Percentiles rank a stretch among this genome's conserved stretches.
phyloP scores from a whole-genome alignment of 257 asterid genomes.

The Solanum tarijense region DNA sequence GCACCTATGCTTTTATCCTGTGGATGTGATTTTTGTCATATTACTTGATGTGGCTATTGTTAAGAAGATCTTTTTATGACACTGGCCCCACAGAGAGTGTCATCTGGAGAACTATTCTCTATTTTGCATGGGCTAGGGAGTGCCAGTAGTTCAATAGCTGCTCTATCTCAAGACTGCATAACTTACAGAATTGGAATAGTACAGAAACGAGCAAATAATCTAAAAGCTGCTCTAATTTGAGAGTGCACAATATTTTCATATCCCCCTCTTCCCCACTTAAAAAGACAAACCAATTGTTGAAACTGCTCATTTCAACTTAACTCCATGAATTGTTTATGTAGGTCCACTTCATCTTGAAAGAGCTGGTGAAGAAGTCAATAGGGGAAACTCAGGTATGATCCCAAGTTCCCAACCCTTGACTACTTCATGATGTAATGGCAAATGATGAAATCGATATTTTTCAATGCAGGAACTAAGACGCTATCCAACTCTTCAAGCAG shows the following conservation, averaged over 20 bases:
- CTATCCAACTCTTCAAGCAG: slow-evolving; percentile 28
- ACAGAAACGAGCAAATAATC: neutral
- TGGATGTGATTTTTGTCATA: neutral
- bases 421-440: neutral
- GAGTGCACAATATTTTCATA: neutral
- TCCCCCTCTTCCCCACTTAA: neutral
- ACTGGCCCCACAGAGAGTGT: neutral
- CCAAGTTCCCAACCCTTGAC: neutral
- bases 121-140: neutral
- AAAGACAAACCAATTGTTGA: neutral
- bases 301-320: neutral
- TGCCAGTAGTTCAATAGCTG: neutral
- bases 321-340: neutral
- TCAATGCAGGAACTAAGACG: slow-evolving; percentile 23
- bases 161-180: neutral
- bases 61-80: neutral
- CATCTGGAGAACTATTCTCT: neutral
- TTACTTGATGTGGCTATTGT: neutral
- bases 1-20: neutral
- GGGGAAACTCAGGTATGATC: slow-evolving; percentile 28
- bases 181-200: neutral
- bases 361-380: slow-evolving; percentile 31
- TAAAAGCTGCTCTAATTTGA: neutral
- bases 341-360: slow-evolving; percentile 33
- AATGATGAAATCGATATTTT: neutral